Conservation (phyloP, 257 asterid species). For the Gentiana dahurica region DNA sequence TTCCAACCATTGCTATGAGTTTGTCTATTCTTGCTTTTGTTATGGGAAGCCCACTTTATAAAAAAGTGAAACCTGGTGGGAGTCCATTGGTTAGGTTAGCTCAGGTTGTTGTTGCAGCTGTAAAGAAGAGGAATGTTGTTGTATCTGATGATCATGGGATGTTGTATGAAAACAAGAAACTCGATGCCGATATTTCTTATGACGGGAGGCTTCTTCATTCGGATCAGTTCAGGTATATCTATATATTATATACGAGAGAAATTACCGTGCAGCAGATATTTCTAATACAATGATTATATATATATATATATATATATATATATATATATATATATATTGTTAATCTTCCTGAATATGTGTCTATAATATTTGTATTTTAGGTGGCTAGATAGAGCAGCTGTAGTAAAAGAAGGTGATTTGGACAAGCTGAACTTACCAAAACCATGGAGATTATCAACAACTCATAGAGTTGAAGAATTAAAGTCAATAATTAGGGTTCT, state of each 20-base stretch:
- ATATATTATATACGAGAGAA: too few relatives aligned
- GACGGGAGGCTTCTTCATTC: constrained; percentile 68
- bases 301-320: too few relatives aligned
- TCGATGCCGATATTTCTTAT: constrained; percentile 50
- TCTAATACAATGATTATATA: too few relatives aligned
- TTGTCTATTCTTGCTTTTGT: constrained; percentile 42
- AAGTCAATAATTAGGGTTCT: constrained; percentile 53
- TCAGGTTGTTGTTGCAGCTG: constrained; percentile 62
- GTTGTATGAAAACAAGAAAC: constrained; percentile 45
- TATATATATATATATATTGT: too few relatives aligned
- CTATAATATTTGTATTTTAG: constrained; percentile 12
- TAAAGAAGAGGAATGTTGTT: constrained; percentile 32
- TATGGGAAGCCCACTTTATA: constrained; percentile 46
- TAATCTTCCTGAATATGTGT: not conserved
- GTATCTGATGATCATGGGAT: constrained; percentile 23
- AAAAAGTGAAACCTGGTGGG: constrained; percentile 59
- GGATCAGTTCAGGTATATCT: constrained; percentile 53
- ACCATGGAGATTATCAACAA: constrained; percentile 65
- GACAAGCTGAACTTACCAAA: constrained; percentile 30
- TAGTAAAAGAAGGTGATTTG: constrained; percentile 32
- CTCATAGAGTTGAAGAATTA: constrained; percentile 75
- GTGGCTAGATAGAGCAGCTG: constrained; percentile 70
- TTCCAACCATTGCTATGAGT: constrained; percentile 72
- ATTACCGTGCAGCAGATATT: too few relatives aligned
- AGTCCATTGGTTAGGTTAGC: constrained; percentile 62